Percentiles rank a stretch among this genome's conserved stretches.
Evolutionary conservation across 2,329 filamentous ascomycete species (phyloP).

Genomic region (Epichloe elymi): DNA sequence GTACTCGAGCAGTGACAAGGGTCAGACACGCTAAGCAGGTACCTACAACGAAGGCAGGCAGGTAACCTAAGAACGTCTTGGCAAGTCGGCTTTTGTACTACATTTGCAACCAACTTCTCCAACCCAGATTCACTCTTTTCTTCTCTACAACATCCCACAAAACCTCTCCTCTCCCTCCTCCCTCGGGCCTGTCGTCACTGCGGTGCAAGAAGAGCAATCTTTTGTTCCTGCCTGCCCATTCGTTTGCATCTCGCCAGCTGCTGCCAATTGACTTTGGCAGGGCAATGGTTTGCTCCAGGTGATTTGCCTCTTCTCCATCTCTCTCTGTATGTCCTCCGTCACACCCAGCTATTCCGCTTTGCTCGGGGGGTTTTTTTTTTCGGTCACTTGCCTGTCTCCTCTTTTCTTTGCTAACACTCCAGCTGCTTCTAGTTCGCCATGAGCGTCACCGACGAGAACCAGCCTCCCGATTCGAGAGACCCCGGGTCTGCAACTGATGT

Average conservation of each 20-base stretch:
- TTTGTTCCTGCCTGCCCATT: constrained; percentile 1
- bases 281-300: constrained; percentile 27
- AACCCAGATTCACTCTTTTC: background rate
- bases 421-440: constrained; percentile 19
- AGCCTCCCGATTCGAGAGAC: constrained; percentile 12
- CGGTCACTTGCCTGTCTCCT: background rate
- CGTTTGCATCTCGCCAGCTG: constrained; percentile 5
- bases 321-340: constrained; percentile 11
- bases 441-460: constrained; percentile 21
- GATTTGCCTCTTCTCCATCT: constrained; percentile 12
- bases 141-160: background rate
- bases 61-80: background rate
- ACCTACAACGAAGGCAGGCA: no score
- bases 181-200: background rate
- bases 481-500: constrained; percentile 13
- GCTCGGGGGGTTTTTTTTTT: no score
- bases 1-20: no score
- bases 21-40: no score
- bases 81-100: background rate
- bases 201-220: constrained; percentile 1
- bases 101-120: background rate
- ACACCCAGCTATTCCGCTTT: background rate
- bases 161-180: background rate
- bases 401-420: background rate
- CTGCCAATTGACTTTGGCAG: constrained; percentile 23